Conservation (phyloP, 371 early-diverging fungal genomes). For the Homolaphlyctis polyrhiza region DNA sequence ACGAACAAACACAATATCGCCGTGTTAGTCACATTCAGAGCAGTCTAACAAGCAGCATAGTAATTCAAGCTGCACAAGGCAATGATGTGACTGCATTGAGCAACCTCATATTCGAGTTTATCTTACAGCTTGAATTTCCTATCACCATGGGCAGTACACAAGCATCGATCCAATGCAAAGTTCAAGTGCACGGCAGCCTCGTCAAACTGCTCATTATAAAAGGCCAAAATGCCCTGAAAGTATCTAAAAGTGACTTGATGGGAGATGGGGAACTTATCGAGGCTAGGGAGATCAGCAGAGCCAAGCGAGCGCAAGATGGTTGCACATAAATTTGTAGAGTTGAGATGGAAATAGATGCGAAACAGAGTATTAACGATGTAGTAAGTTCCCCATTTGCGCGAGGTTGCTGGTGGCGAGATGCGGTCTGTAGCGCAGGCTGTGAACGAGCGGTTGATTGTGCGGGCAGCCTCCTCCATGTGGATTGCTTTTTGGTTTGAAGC, state of each 20-base stretch:
- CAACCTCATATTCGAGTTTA: neutral
- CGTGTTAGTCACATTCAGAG: neutral
- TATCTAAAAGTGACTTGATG: slow-evolving; percentile 81
- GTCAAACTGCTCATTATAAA: slow-evolving; percentile 72
- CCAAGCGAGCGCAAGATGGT: slow-evolving; percentile 75
- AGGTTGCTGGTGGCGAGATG: slow-evolving; percentile 39
- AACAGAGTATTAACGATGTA: slow-evolving; percentile 77
- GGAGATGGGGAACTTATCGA: slow-evolving; percentile 72
- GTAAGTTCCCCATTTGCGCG: slow-evolving; percentile 89
- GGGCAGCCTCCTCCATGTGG: slow-evolving; percentile 76
- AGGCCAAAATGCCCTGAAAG: slow-evolving; percentile 78
- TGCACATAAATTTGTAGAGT: slow-evolving; percentile 74
- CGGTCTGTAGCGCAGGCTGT: slow-evolving; percentile 76
- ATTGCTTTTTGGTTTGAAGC: slow-evolving; percentile 42
- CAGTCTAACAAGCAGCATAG: neutral
- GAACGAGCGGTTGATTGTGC: slow-evolving; percentile 82
- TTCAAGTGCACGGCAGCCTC: slow-evolving; percentile 67
- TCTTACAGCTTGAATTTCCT: slow-evolving; percentile 1
- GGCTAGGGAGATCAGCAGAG: slow-evolving; percentile 64
- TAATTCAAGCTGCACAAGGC: neutral
- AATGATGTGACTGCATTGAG: too few relatives aligned
- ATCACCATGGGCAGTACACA: neutral
- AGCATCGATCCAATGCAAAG: slow-evolving; percentile 39
- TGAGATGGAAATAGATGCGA: slow-evolving; percentile 75
- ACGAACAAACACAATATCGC: neutral